Evolutionary conservation across 306 rosid species (phyloP).

Genomic region (Cicer bijugum): DNA sequence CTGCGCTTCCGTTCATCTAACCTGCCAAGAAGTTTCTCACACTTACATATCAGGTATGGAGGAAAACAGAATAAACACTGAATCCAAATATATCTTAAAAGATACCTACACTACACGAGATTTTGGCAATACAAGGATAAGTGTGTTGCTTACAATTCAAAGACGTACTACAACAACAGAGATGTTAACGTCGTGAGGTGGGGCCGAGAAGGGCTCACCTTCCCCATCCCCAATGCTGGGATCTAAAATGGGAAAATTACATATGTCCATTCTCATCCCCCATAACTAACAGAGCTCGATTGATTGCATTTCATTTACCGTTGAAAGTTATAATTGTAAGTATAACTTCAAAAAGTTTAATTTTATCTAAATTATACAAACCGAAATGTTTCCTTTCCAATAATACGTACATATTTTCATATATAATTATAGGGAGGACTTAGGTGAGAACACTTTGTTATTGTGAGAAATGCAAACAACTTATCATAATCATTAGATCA

Average conservation of each 20-base stretch:
- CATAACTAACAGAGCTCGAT: neutral
- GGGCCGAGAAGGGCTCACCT: neutral
- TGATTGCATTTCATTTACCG: neutral
- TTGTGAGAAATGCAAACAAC: too few relatives aligned
- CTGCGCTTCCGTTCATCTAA: slow-evolving; percentile 89
- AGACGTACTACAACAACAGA: slow-evolving; percentile 17
- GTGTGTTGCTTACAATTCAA: slow-evolving; percentile 5
- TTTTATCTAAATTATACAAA: neutral
- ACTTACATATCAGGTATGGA: slow-evolving; percentile 20
- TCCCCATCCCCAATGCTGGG: neutral
- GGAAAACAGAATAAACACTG: neutral
- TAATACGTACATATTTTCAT: neutral
- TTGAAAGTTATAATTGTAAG: neutral
- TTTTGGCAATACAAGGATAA: neutral
- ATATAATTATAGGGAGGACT: too few relatives aligned
- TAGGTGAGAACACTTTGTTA: too few relatives aligned
- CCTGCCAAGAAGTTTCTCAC: slow-evolving; percentile 59
- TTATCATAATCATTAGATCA: too few relatives aligned
- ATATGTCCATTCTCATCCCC: neutral
- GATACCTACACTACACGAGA: slow-evolving; percentile 17
- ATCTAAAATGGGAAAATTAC: neutral
- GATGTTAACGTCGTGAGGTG: neutral
- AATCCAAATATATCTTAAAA: slow-evolving; percentile 23
- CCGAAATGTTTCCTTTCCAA: neutral
- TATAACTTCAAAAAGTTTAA: neutral